These are phyloP conservation scores for Papilionanthe hybrid DNA, from an alignment of 116 monocot genomes.

Conservation along the genomic window DNA sequence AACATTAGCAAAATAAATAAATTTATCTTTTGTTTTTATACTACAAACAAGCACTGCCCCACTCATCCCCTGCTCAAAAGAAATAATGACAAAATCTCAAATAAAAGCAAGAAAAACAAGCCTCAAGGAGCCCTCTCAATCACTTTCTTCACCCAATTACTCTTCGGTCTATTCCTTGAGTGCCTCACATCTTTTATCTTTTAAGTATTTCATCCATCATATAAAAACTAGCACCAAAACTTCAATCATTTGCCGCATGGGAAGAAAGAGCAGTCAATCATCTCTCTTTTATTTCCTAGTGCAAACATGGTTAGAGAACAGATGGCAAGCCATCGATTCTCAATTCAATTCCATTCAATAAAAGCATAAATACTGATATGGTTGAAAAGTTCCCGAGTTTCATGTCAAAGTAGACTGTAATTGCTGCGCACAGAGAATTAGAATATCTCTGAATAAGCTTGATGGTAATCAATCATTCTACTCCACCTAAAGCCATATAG, in stretches of 20 bases:
- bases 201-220: not conserved
- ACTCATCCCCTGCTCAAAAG: not conserved
- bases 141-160: constrained; percentile 2
- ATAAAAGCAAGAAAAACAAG: not conserved
- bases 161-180: constrained; percentile 1
- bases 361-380: not conserved
- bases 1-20: not conserved
- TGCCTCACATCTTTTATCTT: not conserved
- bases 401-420: constrained; percentile 81
- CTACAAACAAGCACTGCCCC: not conserved
- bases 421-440: constrained; percentile 77
- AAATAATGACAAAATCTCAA: constrained; percentile 13
- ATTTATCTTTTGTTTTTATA: constrained; percentile 6
- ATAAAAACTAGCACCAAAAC: constrained; percentile 2
- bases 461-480: constrained; percentile 42
- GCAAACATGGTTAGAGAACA: constrained; percentile 18
- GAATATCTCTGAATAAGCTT: constrained; percentile 51
- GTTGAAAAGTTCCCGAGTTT: constrained; percentile 36
- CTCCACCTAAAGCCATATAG: not conserved
- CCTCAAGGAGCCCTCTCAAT: not conserved
- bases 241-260: constrained; percentile 8
- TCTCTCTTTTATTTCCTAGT: not conserved
- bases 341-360: not conserved
- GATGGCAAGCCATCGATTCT: constrained; percentile 8
- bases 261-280: too few species aligned